phyloP scores from a whole-genome alignment of 2,329 filamentous ascomycete species.

The Scedosporium apiospermum region DNA sequence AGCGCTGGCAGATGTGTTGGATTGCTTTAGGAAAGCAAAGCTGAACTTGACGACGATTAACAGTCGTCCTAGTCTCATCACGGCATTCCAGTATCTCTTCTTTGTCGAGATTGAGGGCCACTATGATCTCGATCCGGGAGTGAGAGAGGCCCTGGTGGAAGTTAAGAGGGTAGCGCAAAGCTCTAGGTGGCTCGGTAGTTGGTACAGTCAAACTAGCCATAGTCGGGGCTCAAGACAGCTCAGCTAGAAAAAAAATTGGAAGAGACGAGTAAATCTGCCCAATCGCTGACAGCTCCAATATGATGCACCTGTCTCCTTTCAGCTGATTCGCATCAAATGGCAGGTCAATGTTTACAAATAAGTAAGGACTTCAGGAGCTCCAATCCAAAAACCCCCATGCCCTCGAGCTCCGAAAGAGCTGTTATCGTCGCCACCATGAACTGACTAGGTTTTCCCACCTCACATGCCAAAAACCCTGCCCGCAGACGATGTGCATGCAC shows the following conservation, averaged over 20 bases:
- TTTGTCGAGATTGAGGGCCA: conserved; percentile 81
- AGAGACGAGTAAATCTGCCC: not conserved
- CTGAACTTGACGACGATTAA: conserved; percentile 89
- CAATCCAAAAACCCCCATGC: not conserved
- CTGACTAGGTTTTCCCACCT: not conserved
- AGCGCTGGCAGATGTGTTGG: conserved; percentile 71
- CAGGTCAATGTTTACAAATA: too few relatives aligned
- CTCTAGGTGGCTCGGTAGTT: conserved; percentile 63
- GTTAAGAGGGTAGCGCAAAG: conserved; percentile 48
- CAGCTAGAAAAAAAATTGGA: not conserved
- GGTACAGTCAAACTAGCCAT: conserved; percentile 27
- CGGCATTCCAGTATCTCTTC: conserved; percentile 86
- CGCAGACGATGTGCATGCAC: not conserved
- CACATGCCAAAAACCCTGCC: not conserved
- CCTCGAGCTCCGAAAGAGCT: not conserved
- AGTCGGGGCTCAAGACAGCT: not conserved
- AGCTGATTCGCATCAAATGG: too few relatives aligned
- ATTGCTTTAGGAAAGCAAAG: conserved; percentile 62
- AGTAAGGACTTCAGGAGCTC: not conserved
- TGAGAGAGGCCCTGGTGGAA: conserved; percentile 50
- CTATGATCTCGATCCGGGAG: conserved; percentile 32
- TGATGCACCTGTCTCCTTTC: not conserved
- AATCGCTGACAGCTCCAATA: not conserved
- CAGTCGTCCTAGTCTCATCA: conserved; percentile 65
- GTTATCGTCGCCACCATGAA: not conserved